Base-by-base conservation (phyloP, 2,329 filamentous ascomycete genomes). In the Chaetothyriales sp. region DNA sequence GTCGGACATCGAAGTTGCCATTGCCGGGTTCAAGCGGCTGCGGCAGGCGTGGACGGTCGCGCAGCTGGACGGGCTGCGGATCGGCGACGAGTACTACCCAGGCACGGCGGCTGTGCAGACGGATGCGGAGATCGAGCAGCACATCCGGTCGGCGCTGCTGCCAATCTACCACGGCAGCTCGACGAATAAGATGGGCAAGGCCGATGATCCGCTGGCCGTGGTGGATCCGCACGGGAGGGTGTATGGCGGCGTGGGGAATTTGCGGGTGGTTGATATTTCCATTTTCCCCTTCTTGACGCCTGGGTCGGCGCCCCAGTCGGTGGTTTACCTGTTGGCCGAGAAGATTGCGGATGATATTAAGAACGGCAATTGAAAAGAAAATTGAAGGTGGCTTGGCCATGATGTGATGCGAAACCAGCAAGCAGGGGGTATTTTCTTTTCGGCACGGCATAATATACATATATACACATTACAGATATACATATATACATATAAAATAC, bases 261-360 rank as follows among this genome's bases (percentile, higher is more conserved):
- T 68, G 48, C 53, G 66, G 2, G 65, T 68, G 5, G 64, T 66
- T 3, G 65, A 68, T 53, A 63, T 64, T 0, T 63, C 59, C 44
- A 51, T 56, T 1, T 65, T 68, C 43, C 63, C 65, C 1, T 48
- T 67, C 9, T 32, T 68, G 26, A 61, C 64, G 10, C 68, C 68
- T 2, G 70, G 69, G 3, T 70, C 72, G 60, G 28, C 28, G 12
- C 68, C 68, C 4, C 65, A 68, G 57, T 61, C 63, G 10, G 63
- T 64, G n/a, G 59, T 69, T 43, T 72, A 71, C 60, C 66, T 65
- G 55, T 56, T 72, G 8, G 70, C 68, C 0, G 68, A 72, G 55
- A 72, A 71, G 59, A 67, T 70, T 44, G 53, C 57, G 8, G 55
- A 52, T 10, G 50, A 50, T 44, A 51, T 59, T 8, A 39, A 25